Evolutionary conservation across 2,329 filamentous ascomycete genomes (phyloP).

Genomic region (Xylaria polymorpha): DNA sequence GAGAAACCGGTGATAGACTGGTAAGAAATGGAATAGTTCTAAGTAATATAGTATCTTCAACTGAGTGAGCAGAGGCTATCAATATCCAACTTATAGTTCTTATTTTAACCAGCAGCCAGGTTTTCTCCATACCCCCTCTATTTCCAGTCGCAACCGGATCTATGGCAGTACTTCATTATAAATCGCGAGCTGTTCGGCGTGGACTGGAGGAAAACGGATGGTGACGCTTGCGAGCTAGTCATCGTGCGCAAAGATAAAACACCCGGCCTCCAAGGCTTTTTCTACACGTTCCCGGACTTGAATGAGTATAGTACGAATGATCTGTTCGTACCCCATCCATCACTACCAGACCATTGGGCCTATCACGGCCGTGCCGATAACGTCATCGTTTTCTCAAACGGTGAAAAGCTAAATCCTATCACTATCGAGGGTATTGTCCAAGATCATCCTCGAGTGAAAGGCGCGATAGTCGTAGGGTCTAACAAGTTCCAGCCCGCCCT

Average conservation of each 20-base stretch:
- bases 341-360: constrained; percentile 41
- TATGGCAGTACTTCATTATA: constrained; percentile 56
- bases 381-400: constrained; percentile 55
- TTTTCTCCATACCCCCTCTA: constrained; percentile 54
- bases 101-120: constrained; percentile 39
- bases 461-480: constrained; percentile 51
- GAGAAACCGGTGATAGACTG: not conserved
- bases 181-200: constrained; percentile 53
- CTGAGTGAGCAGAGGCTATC: not conserved
- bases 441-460: constrained; percentile 47
- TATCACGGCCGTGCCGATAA: constrained; percentile 51
- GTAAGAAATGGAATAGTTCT: not conserved
- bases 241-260: constrained; percentile 49
- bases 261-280: constrained; percentile 40
- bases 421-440: constrained; percentile 51
- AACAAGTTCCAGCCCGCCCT: constrained; percentile 51
- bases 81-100: constrained; percentile 40
- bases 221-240: constrained; percentile 52
- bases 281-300: constrained; percentile 44
- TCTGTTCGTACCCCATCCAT: constrained; percentile 43
- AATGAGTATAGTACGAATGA: constrained; percentile 44
- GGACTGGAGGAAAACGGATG: constrained; percentile 50
- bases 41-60: not conserved
- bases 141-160: constrained; percentile 49
- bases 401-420: constrained; percentile 56